phyloP scores from a whole-genome alignment of 1,139 yeast species.

The Zygoascus sp. region DNA sequence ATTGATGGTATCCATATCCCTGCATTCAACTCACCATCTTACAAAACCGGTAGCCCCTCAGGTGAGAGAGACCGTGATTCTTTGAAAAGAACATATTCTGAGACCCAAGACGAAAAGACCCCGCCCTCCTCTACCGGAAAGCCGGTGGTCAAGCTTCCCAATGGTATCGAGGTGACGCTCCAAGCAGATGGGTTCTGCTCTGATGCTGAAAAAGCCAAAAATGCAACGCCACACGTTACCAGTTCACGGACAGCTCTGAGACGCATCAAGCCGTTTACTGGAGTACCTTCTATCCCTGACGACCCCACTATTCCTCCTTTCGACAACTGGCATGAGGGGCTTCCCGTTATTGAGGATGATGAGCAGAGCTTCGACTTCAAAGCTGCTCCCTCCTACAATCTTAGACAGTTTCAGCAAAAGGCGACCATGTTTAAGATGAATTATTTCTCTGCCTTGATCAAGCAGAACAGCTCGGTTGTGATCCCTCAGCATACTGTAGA shows the following conservation, averaged over 20 bases:
- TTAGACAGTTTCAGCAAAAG: constrained; percentile 55
- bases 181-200: constrained; percentile 6
- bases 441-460: constrained; percentile 30
- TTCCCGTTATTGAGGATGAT: constrained; percentile 18
- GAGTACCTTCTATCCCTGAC: constrained; percentile 19
- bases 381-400: constrained; percentile 59
- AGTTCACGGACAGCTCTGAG: constrained; percentile 16
- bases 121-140: constrained; percentile 18
- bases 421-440: constrained; percentile 46
- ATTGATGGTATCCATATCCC: constrained; percentile 15
- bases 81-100: constrained; percentile 7
- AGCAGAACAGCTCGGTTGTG: constrained; percentile 8
- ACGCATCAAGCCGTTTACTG: constrained; percentile 18
- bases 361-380: constrained; percentile 43
- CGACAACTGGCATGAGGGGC: constrained; percentile 24
- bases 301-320: constrained; percentile 23
- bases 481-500: constrained; percentile 30
- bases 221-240: constrained; percentile 17
- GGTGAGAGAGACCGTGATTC: constrained; percentile 17
- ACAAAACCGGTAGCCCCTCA: background rate
- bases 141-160: constrained; percentile 8
- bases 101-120: constrained; percentile 8
- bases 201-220: constrained; percentile 5
- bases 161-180: constrained; percentile 5
- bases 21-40: constrained; percentile 5